These are phyloP conservation scores for Diplodia mutila DNA, from an alignment of 2,329 filamentous ascomycete species.

Conservation along the genomic window DNA sequence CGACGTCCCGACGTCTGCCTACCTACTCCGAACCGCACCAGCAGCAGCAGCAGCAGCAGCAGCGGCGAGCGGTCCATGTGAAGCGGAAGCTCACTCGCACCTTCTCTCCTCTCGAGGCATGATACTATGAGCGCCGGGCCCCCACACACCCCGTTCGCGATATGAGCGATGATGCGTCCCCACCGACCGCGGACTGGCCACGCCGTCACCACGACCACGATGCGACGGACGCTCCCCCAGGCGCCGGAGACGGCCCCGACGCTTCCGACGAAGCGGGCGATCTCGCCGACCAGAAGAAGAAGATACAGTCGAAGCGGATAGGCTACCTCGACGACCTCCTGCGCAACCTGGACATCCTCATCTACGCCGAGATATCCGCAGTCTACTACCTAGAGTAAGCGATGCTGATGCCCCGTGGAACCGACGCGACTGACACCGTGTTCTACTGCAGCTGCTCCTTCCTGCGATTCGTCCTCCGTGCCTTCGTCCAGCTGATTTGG, in stretches of 20 bases:
- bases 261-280: conserved; percentile 30
- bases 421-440: not conserved
- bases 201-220: conserved; percentile 21
- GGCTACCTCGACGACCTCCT: conserved; percentile 58
- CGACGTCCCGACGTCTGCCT: not conserved
- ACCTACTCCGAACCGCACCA: not conserved
- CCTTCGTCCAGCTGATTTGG: conserved; percentile 60
- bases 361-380: conserved; percentile 64
- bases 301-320: conserved; percentile 43
- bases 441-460: conserved; percentile 57
- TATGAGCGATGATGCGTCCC: conserved; percentile 47
- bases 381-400: conserved; percentile 68
- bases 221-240: conserved; percentile 10
- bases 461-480: conserved; percentile 59
- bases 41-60: not conserved
- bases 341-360: conserved; percentile 60
- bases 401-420: not conserved
- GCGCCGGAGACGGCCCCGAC: not conserved
- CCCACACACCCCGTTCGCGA: conserved; percentile 31
- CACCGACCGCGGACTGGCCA: conserved; percentile 32
- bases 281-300: conserved; percentile 34
- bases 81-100: not conserved
- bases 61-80: conserved; percentile 4
- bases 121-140: conserved; percentile 20
- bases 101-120: not conserved